Percentiles rank a stretch among this genome's conserved stretches.
Evolutionary conservation across 75 land plant genomes (phyloP).

Genomic region (Isoetes taiwanensis): DNA sequence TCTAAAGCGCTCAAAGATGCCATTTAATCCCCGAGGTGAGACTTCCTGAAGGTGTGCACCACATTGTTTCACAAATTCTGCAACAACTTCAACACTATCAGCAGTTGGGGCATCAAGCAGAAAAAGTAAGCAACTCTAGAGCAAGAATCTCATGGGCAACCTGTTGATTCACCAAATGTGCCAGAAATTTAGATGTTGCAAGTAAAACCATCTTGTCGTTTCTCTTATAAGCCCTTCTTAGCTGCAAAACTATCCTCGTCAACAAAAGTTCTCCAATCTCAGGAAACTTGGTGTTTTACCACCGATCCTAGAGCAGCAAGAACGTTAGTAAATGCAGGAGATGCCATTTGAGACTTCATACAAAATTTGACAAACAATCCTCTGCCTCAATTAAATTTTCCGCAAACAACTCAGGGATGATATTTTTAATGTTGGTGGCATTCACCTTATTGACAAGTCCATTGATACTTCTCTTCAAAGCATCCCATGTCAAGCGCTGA

Average conservation of each 20-base stretch:
- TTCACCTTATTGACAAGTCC: slow-evolving; percentile 89
- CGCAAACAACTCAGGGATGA: slow-evolving; percentile 65
- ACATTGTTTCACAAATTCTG: slow-evolving; percentile 72
- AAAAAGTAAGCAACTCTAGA: slow-evolving; percentile 54
- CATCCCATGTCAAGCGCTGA: slow-evolving; percentile 86
- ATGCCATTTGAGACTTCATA: slow-evolving; percentile 87
- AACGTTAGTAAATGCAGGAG: slow-evolving; percentile 77
- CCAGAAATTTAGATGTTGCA: slow-evolving; percentile 81
- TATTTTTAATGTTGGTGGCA: slow-evolving; percentile 74
- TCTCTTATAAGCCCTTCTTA: slow-evolving; percentile 61
- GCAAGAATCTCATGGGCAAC: slow-evolving; percentile 82
- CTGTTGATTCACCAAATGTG: slow-evolving; percentile 85
- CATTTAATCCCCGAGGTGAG: slow-evolving; percentile 66
- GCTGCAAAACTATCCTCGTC: slow-evolving; percentile 67
- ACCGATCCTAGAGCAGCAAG: slow-evolving; percentile 80
- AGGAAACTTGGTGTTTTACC: slow-evolving; percentile 80
- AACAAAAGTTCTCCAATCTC: slow-evolving; percentile 66
- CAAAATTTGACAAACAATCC: slow-evolving; percentile 74
- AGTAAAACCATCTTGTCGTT: slow-evolving; percentile 77
- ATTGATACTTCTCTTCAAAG: slow-evolving; percentile 75
- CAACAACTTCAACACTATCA: slow-evolving; percentile 86
- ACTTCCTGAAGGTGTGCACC: slow-evolving; percentile 75
- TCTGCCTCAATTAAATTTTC: slow-evolving; percentile 71
- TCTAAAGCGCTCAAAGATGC: slow-evolving; percentile 82
- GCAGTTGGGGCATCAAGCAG: slow-evolving; percentile 68